These are phyloP conservation scores for Lanmaoa rubissima DNA, from an alignment of 768 basidiomycete species.

Conservation along the genomic window DNA sequence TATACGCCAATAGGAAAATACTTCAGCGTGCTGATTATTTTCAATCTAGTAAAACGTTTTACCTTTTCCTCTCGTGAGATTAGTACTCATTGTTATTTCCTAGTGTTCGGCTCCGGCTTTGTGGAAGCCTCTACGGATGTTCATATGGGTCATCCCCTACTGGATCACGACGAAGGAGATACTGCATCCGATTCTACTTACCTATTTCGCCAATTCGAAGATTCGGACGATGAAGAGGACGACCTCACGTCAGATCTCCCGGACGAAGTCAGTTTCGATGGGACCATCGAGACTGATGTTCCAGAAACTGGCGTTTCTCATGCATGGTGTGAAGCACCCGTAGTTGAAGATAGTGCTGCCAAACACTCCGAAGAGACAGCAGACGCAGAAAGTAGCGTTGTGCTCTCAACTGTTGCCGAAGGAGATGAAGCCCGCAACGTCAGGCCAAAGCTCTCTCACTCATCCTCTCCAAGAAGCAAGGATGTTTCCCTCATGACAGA, in stretches of 20 bases:
- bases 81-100: neutral
- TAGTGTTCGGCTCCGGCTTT: constrained; percentile 76
- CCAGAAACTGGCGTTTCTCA: constrained; percentile 7
- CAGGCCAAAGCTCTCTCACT: constrained; percentile 35
- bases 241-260: constrained; percentile 36
- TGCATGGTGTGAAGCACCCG: neutral
- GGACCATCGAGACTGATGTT: constrained; percentile 23
- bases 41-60: constrained; percentile 51
- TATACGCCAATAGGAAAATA: constrained; percentile 69
- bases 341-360: constrained; percentile 3
- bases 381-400: neutral
- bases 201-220: constrained; percentile 38
- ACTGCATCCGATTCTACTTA: constrained; percentile 51
- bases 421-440: constrained; percentile 30
- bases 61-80: neutral
- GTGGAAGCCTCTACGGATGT: constrained; percentile 49
- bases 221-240: constrained; percentile 55
- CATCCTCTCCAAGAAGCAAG: constrained; percentile 38
- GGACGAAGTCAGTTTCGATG: constrained; percentile 34
- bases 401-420: neutral
- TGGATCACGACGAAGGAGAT: constrained; percentile 38
- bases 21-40: constrained; percentile 78
- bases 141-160: constrained; percentile 22
- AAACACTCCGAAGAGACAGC: constrained; percentile 2
- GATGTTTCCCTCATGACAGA: constrained; percentile 20